Base-by-base conservation (phyloP, 2,329 filamentous ascomycete genomes). In the Didymella pomorum region DNA sequence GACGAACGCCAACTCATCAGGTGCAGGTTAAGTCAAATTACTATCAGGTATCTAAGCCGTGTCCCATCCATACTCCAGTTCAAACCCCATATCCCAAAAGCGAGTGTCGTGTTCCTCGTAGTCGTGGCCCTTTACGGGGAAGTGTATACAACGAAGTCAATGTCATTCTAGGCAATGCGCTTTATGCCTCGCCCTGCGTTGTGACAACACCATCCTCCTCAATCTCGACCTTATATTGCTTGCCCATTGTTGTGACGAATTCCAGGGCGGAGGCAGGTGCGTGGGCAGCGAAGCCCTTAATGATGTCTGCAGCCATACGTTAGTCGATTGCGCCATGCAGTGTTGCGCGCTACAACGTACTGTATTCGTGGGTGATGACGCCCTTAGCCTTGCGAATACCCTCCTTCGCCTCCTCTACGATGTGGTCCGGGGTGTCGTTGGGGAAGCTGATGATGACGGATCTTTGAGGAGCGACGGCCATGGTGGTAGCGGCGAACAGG, bases 381-480 rank as follows among this genome's bases (percentile, higher is more conserved):
- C 91, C 83, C 81, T 85, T 66, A 37, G 87, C 88, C 44, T 87
- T 81, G 51, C 82, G 78, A 68, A 97, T 88, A 2, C 86, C 85
- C 41, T 89, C 78, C 81, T 89, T 95, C 43, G 91, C 92, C 55
- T 90, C 78, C 21, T 87, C 80, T 29, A 97, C 76, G 33, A 96
- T 80, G 33, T 81, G 83, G 63, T 89, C 80, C 20, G 92, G 89
- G 68, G 87, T 89, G 46, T 86, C 83, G 50, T 87, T 81, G 23
- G 89, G 87, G 73, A 92, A 97, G 71, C 85, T 91, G 70, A 97
- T 83, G 68, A 97, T 88, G 63, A 96, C 87, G 33, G 87, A 86
- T 77, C 92, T 91, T 72, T 88, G 84, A 1, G 80, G 78, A 48
- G 78, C 70, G 21, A 82, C 80, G 56, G 89, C 89, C 68, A 91